A percentile compares a stretch with the other conserved stretches of the same genome.
phyloP scores from a whole-genome alignment of 164 flowering plant species.

The Liquidambar formosana region DNA sequence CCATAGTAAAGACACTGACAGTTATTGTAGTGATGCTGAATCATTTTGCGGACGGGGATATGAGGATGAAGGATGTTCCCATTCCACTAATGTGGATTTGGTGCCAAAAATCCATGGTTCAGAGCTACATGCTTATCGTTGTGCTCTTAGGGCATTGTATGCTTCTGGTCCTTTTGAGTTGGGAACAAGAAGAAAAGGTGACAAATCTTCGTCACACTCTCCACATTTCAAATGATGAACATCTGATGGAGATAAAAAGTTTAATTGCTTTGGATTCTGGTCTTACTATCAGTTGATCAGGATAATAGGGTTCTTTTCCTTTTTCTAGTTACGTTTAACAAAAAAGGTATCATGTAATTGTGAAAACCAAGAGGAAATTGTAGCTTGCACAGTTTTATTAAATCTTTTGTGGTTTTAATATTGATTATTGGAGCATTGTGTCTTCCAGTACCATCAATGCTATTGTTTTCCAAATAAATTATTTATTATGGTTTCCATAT shows the following conservation, averaged over 20 bases:
- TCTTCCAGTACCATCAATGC: too few relatives aligned
- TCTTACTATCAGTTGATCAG: not conserved
- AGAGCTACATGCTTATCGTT: conserved; percentile 22
- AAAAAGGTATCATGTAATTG: too few relatives aligned
- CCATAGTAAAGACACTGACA: conserved; percentile 15
- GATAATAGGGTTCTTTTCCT: too few relatives aligned
- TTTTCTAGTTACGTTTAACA: too few relatives aligned
- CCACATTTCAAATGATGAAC: conserved; percentile 18
- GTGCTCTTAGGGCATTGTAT: conserved; percentile 9
- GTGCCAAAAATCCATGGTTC: conserved; percentile 23
- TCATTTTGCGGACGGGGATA: conserved; percentile 10
- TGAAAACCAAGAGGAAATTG: too few relatives aligned
- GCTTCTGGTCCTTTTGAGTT: not conserved
- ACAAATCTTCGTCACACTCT: conserved; percentile 7
- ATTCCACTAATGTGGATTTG: conserved; percentile 12
- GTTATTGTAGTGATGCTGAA: conserved; percentile 30
- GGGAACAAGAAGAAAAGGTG: conserved; percentile 12
- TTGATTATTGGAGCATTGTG: too few relatives aligned
- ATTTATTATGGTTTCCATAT: too few relatives aligned
- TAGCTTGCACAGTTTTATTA: too few relatives aligned
- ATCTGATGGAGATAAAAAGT: conserved; percentile 8
- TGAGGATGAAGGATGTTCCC: conserved; percentile 8
- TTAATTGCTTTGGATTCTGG: not conserved
- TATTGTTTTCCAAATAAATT: too few relatives aligned
- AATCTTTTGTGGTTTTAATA: too few relatives aligned